Percentiles rank a stretch among this genome's conserved stretches.
Conservation (phyloP, 441 rosid species). For the Adansonia gregorii region DNA sequence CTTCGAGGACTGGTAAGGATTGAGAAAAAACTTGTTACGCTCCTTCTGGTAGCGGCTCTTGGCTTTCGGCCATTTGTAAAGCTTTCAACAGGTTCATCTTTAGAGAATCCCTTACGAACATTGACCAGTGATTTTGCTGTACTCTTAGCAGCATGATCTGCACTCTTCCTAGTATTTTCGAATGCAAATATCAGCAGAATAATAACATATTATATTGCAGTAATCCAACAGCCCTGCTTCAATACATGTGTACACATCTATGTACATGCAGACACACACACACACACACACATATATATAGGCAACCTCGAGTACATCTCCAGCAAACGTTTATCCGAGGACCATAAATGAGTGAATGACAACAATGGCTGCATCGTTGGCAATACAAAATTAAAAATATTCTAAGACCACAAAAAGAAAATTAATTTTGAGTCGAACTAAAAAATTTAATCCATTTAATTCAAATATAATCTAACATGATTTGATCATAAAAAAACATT, state of each 20-base stretch:
- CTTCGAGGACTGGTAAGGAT: slow-evolving; percentile 39
- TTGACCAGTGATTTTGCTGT: slow-evolving; percentile 27
- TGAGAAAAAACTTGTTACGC: slow-evolving; percentile 36
- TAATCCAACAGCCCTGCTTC: not conserved
- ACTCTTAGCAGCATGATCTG: slow-evolving; percentile 26
- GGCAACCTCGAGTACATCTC: not conserved
- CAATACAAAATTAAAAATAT: not conserved
- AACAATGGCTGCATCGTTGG: not conserved
- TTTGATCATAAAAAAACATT: too few relatives aligned
- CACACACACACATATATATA: not conserved
- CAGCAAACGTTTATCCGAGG: not conserved
- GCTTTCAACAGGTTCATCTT: slow-evolving; percentile 28
- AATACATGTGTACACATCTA: not conserved
- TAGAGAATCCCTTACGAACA: slow-evolving; percentile 22
- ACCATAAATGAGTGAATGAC: not conserved
- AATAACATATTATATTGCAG: not conserved
- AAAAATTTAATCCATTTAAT: too few relatives aligned
- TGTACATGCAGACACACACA: too few relatives aligned
- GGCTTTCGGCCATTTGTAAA: slow-evolving; percentile 27
- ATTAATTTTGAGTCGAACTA: too few relatives aligned
- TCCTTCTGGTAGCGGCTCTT: slow-evolving; percentile 37
- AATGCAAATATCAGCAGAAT: not conserved
- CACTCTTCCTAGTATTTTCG: slow-evolving; percentile 32
- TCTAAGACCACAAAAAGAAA: not conserved
- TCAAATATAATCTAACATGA: too few relatives aligned